These are phyloP conservation scores for Amyloporia xantha DNA, from an alignment of 768 basidiomycete species.

Conservation along the genomic window DNA sequence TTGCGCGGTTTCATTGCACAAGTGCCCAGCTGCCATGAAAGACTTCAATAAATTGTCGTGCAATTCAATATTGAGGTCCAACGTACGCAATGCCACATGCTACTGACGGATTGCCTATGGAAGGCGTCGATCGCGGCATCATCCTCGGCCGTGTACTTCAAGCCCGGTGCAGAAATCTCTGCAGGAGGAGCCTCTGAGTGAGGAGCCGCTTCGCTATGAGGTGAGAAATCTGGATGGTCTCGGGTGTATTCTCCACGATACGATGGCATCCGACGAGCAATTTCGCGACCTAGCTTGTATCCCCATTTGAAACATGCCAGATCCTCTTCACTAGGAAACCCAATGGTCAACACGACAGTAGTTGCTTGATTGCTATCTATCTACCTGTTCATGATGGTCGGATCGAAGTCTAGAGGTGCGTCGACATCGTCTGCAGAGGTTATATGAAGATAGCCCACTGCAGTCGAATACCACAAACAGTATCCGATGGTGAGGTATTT, in stretches of 20 bases:
- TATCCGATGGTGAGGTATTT: conserved; percentile 26
- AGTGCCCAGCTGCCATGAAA: conserved; percentile 49
- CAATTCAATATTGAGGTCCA: no score
- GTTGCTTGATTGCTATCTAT: conserved; percentile 5
- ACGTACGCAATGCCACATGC: conserved; percentile 28
- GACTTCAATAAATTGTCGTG: neutral
- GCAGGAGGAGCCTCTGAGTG: conserved; percentile 15
- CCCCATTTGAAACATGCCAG: conserved; percentile 39
- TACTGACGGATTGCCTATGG: conserved; percentile 20
- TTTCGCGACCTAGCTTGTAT: conserved; percentile 51
- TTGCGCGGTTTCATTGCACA: conserved; percentile 62
- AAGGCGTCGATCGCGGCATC: conserved; percentile 28
- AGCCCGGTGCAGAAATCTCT: conserved; percentile 23
- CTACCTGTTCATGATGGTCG: conserved; percentile 41
- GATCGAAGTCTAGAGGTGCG: conserved; percentile 37
- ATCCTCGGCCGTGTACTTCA: conserved; percentile 29
- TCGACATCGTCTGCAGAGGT: conserved; percentile 33
- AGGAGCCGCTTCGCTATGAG: conserved; percentile 23
- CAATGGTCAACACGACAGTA: neutral
- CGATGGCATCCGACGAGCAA: conserved; percentile 44
- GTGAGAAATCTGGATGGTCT: conserved; percentile 26
- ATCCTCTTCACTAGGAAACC: conserved; percentile 20
- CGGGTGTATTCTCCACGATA: conserved; percentile 29
- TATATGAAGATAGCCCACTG: conserved; percentile 44
- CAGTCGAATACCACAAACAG: conserved; percentile 38